phyloP scores from a whole-genome alignment of 352 stramenopile genomes.

The Pythium plurisporium region DNA sequence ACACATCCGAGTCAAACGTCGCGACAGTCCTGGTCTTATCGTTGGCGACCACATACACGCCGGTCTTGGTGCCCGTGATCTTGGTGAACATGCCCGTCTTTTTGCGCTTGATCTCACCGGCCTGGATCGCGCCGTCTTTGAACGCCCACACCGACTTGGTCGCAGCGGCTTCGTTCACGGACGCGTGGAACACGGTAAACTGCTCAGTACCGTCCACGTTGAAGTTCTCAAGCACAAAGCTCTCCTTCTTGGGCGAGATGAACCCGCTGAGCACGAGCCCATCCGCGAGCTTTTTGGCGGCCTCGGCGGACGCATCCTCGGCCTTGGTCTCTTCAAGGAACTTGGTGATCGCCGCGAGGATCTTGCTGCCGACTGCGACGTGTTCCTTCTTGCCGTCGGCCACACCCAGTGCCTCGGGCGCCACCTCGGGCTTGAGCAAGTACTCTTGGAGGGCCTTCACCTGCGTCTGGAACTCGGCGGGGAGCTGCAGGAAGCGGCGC shows the following conservation, averaged over 20 bases:
- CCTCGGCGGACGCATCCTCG: conserved; percentile 12
- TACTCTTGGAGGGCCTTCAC: conserved; percentile 5
- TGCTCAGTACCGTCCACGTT: conserved; percentile 10
- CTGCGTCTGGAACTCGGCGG: conserved; percentile 7
- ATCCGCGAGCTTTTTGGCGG: conserved; percentile 16
- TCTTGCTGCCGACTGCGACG: conserved; percentile 5
- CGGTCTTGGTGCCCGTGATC: conserved; percentile 15
- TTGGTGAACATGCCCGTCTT: conserved; percentile 18
- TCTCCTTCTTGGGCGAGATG: conserved; percentile 19
- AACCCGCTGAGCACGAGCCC: conserved; percentile 22
- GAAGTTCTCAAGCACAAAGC: conserved; percentile 12
- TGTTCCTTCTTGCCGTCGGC: conserved; percentile 8
- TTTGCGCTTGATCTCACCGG: conserved; percentile 23
- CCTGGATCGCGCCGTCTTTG: conserved; percentile 23
- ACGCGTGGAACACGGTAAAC: conserved; percentile 14
- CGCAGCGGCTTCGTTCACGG: background rate
- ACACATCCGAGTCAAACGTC: conserved; percentile 24
- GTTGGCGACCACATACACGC: conserved; percentile 21
- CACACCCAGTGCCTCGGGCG: conserved; percentile 4
- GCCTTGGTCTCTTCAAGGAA: conserved; percentile 13
- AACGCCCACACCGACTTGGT: conserved; percentile 21
- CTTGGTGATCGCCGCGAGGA: conserved; percentile 12
- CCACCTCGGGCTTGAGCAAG: conserved; percentile 12
- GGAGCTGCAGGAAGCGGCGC: conserved; percentile 15
- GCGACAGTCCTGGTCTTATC: conserved; percentile 19